Base-by-base conservation (phyloP, 2,329 filamentous ascomycete genomes). In the Triangularia setosa region DNA sequence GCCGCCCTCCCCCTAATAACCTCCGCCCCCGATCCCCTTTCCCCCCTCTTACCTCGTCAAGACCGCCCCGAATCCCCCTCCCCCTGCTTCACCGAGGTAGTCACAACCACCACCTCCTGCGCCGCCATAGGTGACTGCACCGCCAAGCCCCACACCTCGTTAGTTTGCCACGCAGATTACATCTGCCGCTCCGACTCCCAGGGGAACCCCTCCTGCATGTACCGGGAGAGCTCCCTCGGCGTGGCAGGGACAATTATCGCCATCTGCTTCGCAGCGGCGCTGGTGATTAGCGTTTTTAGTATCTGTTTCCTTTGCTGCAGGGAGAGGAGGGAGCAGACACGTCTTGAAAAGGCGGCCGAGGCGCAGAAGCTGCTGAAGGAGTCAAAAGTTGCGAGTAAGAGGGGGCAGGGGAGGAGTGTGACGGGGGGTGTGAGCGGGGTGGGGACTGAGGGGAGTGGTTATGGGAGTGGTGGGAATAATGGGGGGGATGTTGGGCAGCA, bases 221-320 rank as follows among this genome's bases (percentile, higher is more conserved):
- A 72, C 67, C 73, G 73, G 54, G 65, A 77, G 6, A 73, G 80
- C 70, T 52, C 9, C 21, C 75, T 85, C 61, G 78, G 77, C 68
- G 70, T 77, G 1, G 76, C 75, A 48, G 83, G 80, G 66, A 76
- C 83, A 70, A 75, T 84, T 72, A 77, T 85, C 67, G 75, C 79
- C 70, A 74, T 83, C 67, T 69, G 81, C 72, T 80, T 87, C 40
- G 80, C 76, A 63, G 67, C 73, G n/a, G 75, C 73, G 64, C 70
- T 81, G 66, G 72, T 75, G 67, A 53, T 76, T 60, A 74, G 77
- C 68, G 65, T 81, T 65, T 73, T 70, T 57, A 69, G 75, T 67
- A 73, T 86, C 63, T 78, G 80, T 71, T 81, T 81, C 77, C 76
- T 81, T 68, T 85, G 82, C 80, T 82, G 79, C 77, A 76, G 76